Evolutionary conservation across 1,284 basidiomycete genomes (phyloP), one percentile per base, ranked within the genome.

Genomic region (Exsudoporus floridanus): DNA sequence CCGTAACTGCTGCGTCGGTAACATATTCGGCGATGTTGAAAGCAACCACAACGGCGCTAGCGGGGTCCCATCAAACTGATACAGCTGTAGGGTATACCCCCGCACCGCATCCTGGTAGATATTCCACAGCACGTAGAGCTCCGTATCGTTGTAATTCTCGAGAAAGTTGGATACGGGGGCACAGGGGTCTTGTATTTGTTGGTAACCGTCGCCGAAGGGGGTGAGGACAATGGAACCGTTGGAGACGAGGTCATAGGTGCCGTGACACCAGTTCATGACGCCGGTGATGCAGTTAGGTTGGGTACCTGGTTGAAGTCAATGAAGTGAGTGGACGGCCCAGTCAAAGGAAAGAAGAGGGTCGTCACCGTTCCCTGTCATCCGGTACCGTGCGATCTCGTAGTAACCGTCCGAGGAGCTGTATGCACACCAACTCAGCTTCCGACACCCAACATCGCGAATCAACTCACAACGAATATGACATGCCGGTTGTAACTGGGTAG

Each of bases 181-280:
- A 65, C 94, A 98, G 0, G 91, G 85, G 61, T 94, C 88, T 75
- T 98, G 92, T 43, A 96, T 81, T 74, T 94, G 92, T 68, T 95
- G 91, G 72, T 82, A 91, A 14, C 94, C 94, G 67, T 97, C 94
- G 14, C 76, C 79, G 58, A 90, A 81, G 2, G 92, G 89, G 2
- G 65, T 74, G 63, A 91, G 72, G 36, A 79, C 66, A 54, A 97
- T 84, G 12, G 90, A 92, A 12, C 91, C 91, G 67, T 96, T 94
- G 50, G 74, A 30, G 54, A 82, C 72, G 39, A 91, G 70, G 1
- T 65, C 54, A 71, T 88, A 94, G 28, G 70, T 83, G 19, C 94
- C 94, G 70, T 97, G 94, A 59, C 83, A 83, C 90, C 90, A 97
- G 66, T 83, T 81, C 65, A 96, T 80, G 64, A 88, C 82, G 25